Base-by-base conservation (phyloP, 352 stramenopile genomes). In the Pythium apleroticum region DNA sequence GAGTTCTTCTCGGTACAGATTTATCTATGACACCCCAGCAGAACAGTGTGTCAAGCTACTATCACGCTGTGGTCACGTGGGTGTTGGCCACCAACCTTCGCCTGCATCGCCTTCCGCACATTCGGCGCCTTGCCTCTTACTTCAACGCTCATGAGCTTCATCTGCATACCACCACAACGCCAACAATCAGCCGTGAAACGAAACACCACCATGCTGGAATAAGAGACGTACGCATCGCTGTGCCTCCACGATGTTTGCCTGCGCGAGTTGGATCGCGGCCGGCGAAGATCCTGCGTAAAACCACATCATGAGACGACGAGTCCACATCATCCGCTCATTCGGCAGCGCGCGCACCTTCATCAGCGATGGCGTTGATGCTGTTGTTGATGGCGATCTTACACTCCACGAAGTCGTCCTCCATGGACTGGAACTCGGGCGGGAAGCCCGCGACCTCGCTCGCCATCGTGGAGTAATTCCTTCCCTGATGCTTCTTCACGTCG, bases 321-420 rank as follows among this genome's bases (percentile, higher is more conserved):
- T 41, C 35, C 35, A 19, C 4, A 19, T 41, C 11, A 17, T 41
- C 35, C 35, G 35, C 35, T 14, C 12, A 17, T 17, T 19, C 43
- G 28, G 17, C 8, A 2, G 19, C 17, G 52, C 30, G n/a, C 52
- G 25, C 52, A 78, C 84, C 72, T 66, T 83, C 71, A 24, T 72
- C 73, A n/a, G 89, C 52, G 9, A 93, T 83, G 19, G 83, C 77
- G 56, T 81, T 84, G 55, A 93, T 81, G 50, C 62, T 78, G 73
- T 93, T 91, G 71, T 93, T 93, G 55, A 93, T 89, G 24, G 80
- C 72, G 63, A 90, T 89, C 72, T 93, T 93, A 72, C 77, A 82
- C 45, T 93, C 81, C 50, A 93, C 78, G 53, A 89, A 93, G 69
- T 93, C 81, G 63, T 88, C 84, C 70, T 91, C 84, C 22, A 91